Evolutionary conservation across 331 rosid species (phyloP), one percentile per base, ranked within the genome.

Genomic region (Spiraea crenata): DNA sequence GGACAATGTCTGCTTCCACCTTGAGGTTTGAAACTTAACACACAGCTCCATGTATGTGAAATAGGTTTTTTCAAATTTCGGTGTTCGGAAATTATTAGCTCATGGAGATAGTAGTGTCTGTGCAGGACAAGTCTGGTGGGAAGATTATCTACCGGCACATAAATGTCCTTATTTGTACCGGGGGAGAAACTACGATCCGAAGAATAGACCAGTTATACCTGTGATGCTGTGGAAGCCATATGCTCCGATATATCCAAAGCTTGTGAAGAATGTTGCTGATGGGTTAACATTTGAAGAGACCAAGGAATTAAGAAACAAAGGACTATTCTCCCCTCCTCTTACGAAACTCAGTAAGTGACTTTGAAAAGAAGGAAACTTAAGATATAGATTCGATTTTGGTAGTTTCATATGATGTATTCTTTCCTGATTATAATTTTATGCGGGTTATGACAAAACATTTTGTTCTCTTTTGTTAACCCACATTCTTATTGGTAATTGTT

Each of bases 161-260:
- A 7, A 93, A 93, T 63, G 78, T 93, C 73, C 80, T 91, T 34
- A 83, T 93, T 48, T 93, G 67, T 93, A 83, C 60, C 79, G 95
- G 42, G 99, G 97, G 50, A 77, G 91, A 25, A 86, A 91, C 68
- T 93, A 93, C 67, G 91, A 91, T 78, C 87, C 87, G 31, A 79
- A 84, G 54, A 84, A 76, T 67, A 83, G 86, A 56, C 95, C 95
- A 0, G 77, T 81, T 41, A 84, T 93, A n/a, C 99, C 97, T 60
- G 77, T 87, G 41, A 93, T 93, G 97, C 71, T 93, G 57, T 93
- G 99, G 99, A 93, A 83, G 79, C 99, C 96, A 16, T 91, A 91
- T 70, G 84, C 96, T 6, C 97, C 95, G 5, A 85, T 93, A 67
- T 93, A 93, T 78, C 92, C 92, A 8, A 91, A 79, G 86, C 99